Base-by-base conservation (phyloP, 164 flowering plant species). In the Kingdonia uniflora region DNA sequence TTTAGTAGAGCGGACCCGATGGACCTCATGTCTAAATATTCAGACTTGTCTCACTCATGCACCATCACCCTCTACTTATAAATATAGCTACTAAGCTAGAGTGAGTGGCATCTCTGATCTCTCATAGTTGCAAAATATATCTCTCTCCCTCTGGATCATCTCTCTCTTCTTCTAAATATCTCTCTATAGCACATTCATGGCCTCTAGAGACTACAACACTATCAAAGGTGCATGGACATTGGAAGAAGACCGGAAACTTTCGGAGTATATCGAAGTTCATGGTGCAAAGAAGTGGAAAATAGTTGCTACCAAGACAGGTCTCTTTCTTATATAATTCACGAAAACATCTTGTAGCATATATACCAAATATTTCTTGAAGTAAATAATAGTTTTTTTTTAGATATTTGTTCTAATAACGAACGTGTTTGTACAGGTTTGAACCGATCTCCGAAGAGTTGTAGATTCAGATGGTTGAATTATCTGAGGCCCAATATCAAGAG, bases 241-340 rank as follows among this genome's bases (percentile, higher is more conserved):
- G n/a, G 61, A 58, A 51, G 61, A 58, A 58, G 61, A 58, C 24
- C 20, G 25, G 13, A 58, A 42, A 29, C 33, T 58, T n/a, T 54
- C 61, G 49, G 40, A 58, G 24, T 51, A 48, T 14, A 33, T 58
- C 24, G 54, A 47, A 58, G 25, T 35, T 11, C 55, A 58, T 41
- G 61, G 61, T 6, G 55, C 61, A 51, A 58, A 33, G 48, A 58
- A 50, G 21, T 58, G 61, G 61, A 58, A 49, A 50, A 16, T 54
- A 50, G 11, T 58, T 49, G 55, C 61, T 16, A 40, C 25, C 14
- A 51, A 58, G 40, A 47, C 61, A 58, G 55, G 61, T 56, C 10
- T 13, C 14, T n/a, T n/a, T n/a, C n/a, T 23, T 48, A 14, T 49
- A 25, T 3, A 15, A n/a, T n/a, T n/a, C 38, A 3, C 11, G 11